These are phyloP conservation scores for Blastobotrys terrestris DNA, from an alignment of 805 yeast genomes.

Conservation along the genomic window DNA sequence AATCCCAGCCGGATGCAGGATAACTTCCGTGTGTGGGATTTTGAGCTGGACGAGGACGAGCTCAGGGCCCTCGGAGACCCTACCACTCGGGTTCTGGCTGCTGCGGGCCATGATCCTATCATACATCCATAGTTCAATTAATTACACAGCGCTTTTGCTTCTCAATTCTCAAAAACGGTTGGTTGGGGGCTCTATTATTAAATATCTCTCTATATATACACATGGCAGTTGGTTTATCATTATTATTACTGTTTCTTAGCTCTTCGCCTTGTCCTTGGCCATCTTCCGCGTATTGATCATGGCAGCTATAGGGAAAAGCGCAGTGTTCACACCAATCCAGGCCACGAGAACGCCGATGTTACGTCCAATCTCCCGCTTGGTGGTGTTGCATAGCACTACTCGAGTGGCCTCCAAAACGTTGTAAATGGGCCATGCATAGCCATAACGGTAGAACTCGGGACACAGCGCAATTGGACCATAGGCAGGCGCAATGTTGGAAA, in stretches of 20 bases:
- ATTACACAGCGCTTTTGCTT: background rate
- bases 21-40: slow-evolving; percentile 47
- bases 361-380: slow-evolving; percentile 52
- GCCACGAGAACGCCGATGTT: slow-evolving; percentile 53
- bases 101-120: slow-evolving; percentile 13
- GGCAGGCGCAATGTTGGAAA: slow-evolving; percentile 61
- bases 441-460: slow-evolving; percentile 53
- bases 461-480: slow-evolving; percentile 58
- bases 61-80: slow-evolving; percentile 32
- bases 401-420: slow-evolving; percentile 57
- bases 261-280: background rate
- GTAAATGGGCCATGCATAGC: slow-evolving; percentile 65
- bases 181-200: too few species aligned
- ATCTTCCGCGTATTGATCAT: background rate
- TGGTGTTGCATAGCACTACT: slow-evolving; percentile 51
- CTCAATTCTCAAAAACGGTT: too few species aligned
- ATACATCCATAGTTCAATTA: slow-evolving; percentile 1
- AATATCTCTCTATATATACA: too few species aligned
- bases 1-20: slow-evolving; percentile 43
- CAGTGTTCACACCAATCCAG: slow-evolving; percentile 49
- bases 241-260: too few species aligned
- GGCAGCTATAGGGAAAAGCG: slow-evolving; percentile 1
- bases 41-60: slow-evolving; percentile 41
- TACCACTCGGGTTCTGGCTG: slow-evolving; percentile 1
- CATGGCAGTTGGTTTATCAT: too few species aligned